phyloP scores from a whole-genome alignment of 257 asterid genomes.

The Nicotiana tomentosiformis region DNA sequence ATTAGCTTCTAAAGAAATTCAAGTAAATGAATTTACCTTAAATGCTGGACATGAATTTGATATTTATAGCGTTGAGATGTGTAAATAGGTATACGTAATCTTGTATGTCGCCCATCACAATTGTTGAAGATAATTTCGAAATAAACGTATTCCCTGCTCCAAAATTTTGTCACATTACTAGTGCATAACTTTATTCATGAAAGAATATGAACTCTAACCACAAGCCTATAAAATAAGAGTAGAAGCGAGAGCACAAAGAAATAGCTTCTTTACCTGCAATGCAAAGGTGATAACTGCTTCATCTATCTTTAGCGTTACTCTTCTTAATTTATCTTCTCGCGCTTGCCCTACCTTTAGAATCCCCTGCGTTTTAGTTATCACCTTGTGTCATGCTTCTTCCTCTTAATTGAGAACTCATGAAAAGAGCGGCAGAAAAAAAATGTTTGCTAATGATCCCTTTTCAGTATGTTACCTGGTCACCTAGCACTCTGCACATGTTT shows the following conservation, averaged over 20 bases:
- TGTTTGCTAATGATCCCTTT: not conserved
- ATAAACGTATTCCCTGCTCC: constrained; percentile 82
- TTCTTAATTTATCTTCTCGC: constrained; percentile 66
- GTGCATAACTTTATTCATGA: not conserved
- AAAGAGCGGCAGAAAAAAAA: not conserved
- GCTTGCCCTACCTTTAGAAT: constrained; percentile 79
- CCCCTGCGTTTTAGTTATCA: constrained; percentile 51
- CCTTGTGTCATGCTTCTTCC: not conserved
- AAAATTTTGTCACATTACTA: not conserved
- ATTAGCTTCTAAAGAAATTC: too few relatives aligned
- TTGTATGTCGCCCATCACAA: not conserved
- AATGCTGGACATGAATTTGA: too few relatives aligned
- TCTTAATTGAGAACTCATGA: not conserved
- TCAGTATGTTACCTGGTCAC: constrained; percentile 69
- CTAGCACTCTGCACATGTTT: constrained; percentile 81
- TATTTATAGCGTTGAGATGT: too few relatives aligned
- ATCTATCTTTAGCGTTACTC: constrained; percentile 68
- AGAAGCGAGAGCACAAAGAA: not conserved
- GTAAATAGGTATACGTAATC: not conserved
- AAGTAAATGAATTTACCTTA: too few relatives aligned
- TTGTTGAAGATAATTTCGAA: constrained; percentile 76
- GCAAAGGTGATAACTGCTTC: constrained; percentile 78
- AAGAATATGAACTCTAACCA: not conserved
- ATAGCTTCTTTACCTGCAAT: constrained; percentile 49
- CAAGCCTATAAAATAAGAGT: not conserved